Percentiles rank a stretch among this genome's conserved stretches.
Evolutionary conservation across 2,329 filamentous ascomycete species (phyloP).

Genomic region (Pseudonectria foliicola): DNA sequence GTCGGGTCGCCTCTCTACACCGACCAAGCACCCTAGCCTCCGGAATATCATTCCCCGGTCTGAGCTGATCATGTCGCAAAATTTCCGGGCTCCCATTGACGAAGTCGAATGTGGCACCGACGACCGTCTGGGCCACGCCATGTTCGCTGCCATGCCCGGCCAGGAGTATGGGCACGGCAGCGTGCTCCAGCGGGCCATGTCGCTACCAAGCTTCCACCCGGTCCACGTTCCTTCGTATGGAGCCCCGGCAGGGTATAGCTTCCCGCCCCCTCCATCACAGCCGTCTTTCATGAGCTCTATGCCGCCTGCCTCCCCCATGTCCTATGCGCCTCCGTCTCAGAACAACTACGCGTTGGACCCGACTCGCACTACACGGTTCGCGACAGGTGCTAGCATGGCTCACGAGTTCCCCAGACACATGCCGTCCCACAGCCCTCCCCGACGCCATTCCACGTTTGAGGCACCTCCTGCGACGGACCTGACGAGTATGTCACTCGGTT

Average conservation of each 20-base stretch:
- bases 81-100: constrained; percentile 60
- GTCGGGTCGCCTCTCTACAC: constrained; percentile 49
- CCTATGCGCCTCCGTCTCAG: constrained; percentile 8
- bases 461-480: constrained; percentile 10
- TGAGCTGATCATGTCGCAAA: constrained; percentile 54
- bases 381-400: constrained; percentile 6
- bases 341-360: constrained; percentile 17
- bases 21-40: constrained; percentile 38
- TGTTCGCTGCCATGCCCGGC: constrained; percentile 8
- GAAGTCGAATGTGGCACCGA: constrained; percentile 39
- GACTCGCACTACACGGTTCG: constrained; percentile 5
- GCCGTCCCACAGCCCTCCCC: constrained; percentile 10
- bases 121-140: constrained; percentile 2
- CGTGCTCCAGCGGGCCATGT: constrained; percentile 20
- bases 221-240: constrained; percentile 5
- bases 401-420: constrained; percentile 17
- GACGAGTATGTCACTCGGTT: constrained; percentile 5
- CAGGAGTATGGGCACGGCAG: constrained; percentile 10
- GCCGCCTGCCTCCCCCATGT: constrained; percentile 10
- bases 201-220: constrained; percentile 15
- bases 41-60: constrained; percentile 44
- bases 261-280: constrained; percentile 6
- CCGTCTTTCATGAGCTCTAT: constrained; percentile 8
- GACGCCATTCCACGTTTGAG: constrained; percentile 16
- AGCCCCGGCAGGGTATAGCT: constrained; percentile 5